Evolutionary conservation across 305 asterid genomes (phyloP).

Genomic region (Fraxinus ornus): DNA sequence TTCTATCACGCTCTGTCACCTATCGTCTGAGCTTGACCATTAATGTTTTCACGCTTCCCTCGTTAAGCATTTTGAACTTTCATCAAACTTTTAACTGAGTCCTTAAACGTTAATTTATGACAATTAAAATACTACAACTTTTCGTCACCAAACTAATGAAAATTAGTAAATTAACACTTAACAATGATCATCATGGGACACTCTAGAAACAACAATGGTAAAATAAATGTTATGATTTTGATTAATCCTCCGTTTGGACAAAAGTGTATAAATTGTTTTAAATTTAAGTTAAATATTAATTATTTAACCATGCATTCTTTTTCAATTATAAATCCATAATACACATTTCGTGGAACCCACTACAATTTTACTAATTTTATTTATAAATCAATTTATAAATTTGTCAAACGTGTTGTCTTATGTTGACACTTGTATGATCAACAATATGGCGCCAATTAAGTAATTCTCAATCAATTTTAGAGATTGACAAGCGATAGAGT

Average conservation of each 20-base stretch:
- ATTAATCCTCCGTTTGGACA: not conserved
- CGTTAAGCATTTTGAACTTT: not conserved
- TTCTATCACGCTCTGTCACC: not conserved
- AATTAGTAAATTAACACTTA: not conserved
- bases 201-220: not conserved
- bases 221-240: not conserved
- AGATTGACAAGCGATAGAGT: not conserved
- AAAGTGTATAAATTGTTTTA: not conserved
- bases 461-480: not conserved
- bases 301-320: not conserved
- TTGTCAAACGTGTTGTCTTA: not conserved
- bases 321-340: no score
- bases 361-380: not conserved
- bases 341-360: not conserved
- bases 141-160: not conserved
- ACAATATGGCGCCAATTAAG: not conserved
- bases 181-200: not conserved
- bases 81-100: not conserved
- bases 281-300: no score
- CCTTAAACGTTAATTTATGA: not conserved
- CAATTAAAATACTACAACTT: not conserved
- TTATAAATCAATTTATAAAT: no score
- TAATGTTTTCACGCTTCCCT: not conserved
- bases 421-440: not conserved
- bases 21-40: no score